Percentiles rank a stretch among this genome's conserved stretches.
Evolutionary conservation across 768 basidiomycete species (phyloP).

Genomic region (Leccinum aurantiacum): DNA sequence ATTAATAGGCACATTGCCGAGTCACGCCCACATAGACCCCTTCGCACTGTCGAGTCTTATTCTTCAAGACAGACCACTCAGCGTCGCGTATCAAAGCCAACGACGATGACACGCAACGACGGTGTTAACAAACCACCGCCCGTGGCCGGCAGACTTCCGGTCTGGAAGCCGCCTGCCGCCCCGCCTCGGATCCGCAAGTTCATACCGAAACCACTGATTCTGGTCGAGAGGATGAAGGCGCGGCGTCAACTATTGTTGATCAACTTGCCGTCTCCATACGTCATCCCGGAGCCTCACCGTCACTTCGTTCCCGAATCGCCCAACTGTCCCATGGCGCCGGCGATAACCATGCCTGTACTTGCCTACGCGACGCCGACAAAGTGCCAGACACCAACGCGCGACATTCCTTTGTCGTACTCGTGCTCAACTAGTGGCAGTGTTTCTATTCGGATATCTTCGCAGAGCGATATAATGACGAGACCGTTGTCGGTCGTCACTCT

Average conservation of each 20-base stretch:
- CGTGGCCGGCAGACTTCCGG: neutral
- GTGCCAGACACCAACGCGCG: neutral
- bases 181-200: constrained; percentile 16
- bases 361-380: constrained; percentile 9
- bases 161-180: neutral
- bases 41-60: neutral
- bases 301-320: neutral
- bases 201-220: constrained; percentile 25
- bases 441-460: constrained; percentile 12
- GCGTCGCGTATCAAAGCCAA: neutral
- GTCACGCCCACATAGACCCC: neutral
- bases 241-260: constrained; percentile 11
- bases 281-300: neutral
- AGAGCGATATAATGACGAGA: constrained; percentile 3
- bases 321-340: neutral
- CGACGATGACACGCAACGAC: constrained; percentile 8
- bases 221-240: constrained; percentile 27
- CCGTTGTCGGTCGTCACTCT: constrained; percentile 7
- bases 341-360: neutral
- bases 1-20: neutral
- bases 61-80: neutral
- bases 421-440: constrained; percentile 1
- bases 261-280: neutral
- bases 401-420: neutral
- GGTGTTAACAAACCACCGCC: neutral